Conservation (phyloP, 768 basidiomycete species). For the Amanita pseudoporphyria region DNA sequence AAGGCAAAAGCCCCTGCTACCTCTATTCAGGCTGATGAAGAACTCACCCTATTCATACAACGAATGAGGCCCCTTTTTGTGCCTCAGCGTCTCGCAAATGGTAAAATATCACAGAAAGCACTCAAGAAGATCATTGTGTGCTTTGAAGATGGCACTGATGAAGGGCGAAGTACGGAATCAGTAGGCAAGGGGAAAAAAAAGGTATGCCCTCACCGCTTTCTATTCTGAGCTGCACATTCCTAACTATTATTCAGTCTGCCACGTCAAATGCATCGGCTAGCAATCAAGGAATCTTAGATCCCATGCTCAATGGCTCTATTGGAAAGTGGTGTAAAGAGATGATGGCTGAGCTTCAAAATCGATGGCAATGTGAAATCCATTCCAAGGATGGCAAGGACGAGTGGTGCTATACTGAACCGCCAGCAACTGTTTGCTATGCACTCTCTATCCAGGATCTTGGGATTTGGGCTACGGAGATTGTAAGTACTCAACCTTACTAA, state of each 20-base stretch:
- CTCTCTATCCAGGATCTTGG: not conserved
- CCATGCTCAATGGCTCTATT: too few species aligned
- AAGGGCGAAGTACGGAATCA: not conserved
- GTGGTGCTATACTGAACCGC: not conserved
- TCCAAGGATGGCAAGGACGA: not conserved
- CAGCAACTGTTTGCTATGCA: not conserved
- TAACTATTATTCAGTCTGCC: not conserved
- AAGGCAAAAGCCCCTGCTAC: not conserved
- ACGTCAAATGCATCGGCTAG: not conserved
- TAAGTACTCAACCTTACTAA: too few species aligned
- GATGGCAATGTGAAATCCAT: not conserved
- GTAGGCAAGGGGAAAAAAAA: not conserved
- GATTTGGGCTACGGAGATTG: not conserved
- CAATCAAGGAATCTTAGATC: not conserved
- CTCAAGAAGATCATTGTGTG: not conserved
- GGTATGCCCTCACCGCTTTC: not conserved
- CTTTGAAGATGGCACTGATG: not conserved
- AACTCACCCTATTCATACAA: not conserved
- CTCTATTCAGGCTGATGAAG: not conserved
- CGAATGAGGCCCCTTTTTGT: not conserved
- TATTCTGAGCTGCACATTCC: not conserved
- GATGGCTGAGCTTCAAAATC: not conserved
- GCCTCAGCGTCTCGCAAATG: not conserved
- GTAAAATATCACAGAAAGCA: not conserved
- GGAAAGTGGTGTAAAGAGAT: not conserved